Evolutionary conservation across 495 filamentous ascomycete species (phyloP).

Genomic region (Tuber microsphaerosporum): DNA sequence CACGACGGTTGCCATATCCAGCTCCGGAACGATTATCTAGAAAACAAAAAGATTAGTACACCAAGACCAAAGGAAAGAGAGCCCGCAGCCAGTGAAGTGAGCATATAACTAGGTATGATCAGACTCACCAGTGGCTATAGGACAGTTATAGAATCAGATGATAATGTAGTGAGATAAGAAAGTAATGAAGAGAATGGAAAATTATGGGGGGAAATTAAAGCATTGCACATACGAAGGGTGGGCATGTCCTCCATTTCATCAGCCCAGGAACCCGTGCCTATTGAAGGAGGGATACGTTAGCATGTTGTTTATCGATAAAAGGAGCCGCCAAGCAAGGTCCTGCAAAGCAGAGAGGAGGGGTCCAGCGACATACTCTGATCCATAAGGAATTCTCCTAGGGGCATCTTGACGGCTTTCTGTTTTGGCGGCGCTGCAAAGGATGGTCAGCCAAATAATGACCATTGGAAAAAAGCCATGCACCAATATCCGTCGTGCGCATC

Average conservation of each 20-base stretch:
- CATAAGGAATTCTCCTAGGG: constrained; percentile 79
- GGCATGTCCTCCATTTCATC: constrained; percentile 92
- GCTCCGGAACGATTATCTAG: constrained; percentile 16
- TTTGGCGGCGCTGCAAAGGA: constrained; percentile 72
- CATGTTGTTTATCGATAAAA: constrained; percentile 5
- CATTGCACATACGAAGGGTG: constrained; percentile 56
- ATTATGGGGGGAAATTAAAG: constrained; percentile 1
- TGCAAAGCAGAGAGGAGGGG: neutral
- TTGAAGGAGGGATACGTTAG: constrained; percentile 14
- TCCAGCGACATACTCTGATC: constrained; percentile 63
- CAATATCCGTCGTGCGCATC: neutral
- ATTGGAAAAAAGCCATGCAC: neutral
- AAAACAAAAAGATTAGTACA: constrained; percentile 16
- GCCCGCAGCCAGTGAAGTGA: neutral
- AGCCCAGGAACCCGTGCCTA: constrained; percentile 90
- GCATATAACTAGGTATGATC: constrained; percentile 4
- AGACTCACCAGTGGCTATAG: constrained; percentile 25
- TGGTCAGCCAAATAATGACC: constrained; percentile 43
- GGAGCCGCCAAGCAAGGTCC: neutral
- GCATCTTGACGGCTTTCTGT: constrained; percentile 84
- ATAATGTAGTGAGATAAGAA: constrained; percentile 10
- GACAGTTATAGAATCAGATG: constrained; percentile 13
- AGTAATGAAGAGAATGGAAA: neutral
- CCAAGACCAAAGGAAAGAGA: neutral
- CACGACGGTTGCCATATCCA: constrained; percentile 36